phyloP scores from a whole-genome alignment of 257 asterid genomes.

The Eucommia ulmoides region DNA sequence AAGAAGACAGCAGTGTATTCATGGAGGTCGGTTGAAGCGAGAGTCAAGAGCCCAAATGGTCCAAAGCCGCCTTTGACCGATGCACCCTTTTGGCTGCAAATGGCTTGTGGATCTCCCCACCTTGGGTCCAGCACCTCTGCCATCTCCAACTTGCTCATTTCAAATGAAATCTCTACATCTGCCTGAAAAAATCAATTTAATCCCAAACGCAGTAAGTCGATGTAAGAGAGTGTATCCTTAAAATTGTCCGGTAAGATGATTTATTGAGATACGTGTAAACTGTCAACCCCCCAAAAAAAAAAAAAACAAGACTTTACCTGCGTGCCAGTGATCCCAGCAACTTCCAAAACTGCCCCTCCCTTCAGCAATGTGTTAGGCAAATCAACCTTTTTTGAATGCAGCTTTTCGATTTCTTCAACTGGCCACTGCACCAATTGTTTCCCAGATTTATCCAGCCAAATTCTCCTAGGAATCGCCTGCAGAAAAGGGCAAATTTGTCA shows the following conservation, averaged over 20 bases:
- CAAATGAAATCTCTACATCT: constrained; percentile 23
- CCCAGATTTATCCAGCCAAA: constrained; percentile 20
- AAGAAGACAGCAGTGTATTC: constrained; percentile 43
- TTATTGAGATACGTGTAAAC: too few species aligned
- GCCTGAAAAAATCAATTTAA: constrained; percentile 16
- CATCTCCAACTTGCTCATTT: constrained; percentile 11
- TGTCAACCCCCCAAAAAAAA: too few species aligned
- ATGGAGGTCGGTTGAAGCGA: constrained; percentile 25
- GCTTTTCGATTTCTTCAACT: constrained; percentile 13
- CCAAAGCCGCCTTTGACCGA: constrained; percentile 23
- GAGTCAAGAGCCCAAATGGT: constrained; percentile 37
- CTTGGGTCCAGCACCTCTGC: constrained; percentile 17
- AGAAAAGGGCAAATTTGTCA: not conserved
- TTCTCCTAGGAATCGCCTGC: not conserved
- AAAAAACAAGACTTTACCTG: too few species aligned
- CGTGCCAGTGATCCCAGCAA: constrained; percentile 14
- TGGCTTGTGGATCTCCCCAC: constrained; percentile 16
- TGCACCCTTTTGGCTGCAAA: constrained; percentile 23
- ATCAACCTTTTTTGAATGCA: constrained; percentile 14
- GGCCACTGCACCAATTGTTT: constrained; percentile 27
- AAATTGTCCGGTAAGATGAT: too few species aligned
- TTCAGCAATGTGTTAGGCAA: constrained; percentile 1
- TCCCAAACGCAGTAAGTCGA: too few species aligned
- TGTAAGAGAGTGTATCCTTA: too few species aligned
- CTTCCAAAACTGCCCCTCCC: constrained; percentile 16